Evolutionary conservation across 2,329 filamentous ascomycete genomes (phyloP).

Genomic region (Coniochaeta sp.): DNA sequence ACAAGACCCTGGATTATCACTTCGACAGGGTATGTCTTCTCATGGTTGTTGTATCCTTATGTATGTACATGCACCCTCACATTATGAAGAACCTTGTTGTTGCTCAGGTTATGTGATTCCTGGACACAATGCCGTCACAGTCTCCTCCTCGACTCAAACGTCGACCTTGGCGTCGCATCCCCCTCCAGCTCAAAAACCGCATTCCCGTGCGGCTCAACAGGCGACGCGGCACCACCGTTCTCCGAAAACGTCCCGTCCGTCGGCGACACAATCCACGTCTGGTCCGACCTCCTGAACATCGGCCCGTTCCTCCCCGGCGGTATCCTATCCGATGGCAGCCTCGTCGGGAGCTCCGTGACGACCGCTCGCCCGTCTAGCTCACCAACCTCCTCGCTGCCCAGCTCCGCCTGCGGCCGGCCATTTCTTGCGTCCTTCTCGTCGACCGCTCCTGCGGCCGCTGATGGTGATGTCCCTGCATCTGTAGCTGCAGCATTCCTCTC

Average conservation of each 20-base stretch:
- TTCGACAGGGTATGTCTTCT: background rate
- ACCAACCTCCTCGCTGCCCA: background rate
- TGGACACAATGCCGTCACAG: background rate
- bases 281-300: slow-evolving; percentile 2
- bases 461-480: background rate
- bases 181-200: slow-evolving; percentile 2
- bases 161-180: background rate
- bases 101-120: background rate
- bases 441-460: background rate
- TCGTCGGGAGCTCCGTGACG: background rate
- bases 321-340: slow-evolving; percentile 1
- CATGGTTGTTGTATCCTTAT: too few relatives aligned
- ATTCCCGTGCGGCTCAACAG: background rate
- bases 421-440: background rate
- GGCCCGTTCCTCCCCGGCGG: background rate
- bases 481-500: slow-evolving; percentile 7
- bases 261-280: slow-evolving; percentile 3
- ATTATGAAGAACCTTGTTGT: too few relatives aligned
- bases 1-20: background rate
- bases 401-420: background rate
- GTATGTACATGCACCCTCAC: too few relatives aligned
- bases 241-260: background rate
- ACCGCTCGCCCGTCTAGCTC: slow-evolving; percentile 1
- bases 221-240: background rate
- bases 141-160: background rate